These are phyloP conservation scores for Colletotrichum tofieldiae DNA, from an alignment of 2,329 filamentous ascomycete species.

Conservation along the genomic window DNA sequence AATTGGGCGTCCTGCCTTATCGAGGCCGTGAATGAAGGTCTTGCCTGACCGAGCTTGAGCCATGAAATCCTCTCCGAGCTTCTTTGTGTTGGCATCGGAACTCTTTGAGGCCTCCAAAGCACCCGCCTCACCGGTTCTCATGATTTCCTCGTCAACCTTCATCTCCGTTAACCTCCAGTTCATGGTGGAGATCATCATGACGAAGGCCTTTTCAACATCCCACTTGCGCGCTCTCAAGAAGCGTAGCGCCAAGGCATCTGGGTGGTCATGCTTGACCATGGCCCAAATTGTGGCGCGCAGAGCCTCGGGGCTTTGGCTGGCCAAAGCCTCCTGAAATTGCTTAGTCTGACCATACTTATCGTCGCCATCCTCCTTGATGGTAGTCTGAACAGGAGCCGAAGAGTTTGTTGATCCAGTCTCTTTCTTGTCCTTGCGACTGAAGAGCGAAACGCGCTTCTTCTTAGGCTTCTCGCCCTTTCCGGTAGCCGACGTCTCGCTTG, in stretches of 20 bases:
- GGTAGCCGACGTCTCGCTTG: conserved; percentile 49
- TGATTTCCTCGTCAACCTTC: conserved; percentile 91
- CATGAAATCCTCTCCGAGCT: conserved; percentile 82
- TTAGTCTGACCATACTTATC: conserved; percentile 96
- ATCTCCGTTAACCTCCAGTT: conserved; percentile 89
- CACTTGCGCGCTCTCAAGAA: conserved; percentile 94
- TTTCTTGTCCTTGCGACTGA: conserved; percentile 75
- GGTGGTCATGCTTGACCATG: conserved; percentile 96
- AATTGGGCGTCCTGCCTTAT: conserved; percentile 88
- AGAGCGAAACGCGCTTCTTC: conserved; percentile 81
- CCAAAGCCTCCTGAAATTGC: conserved; percentile 86
- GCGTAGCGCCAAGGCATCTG: conserved; percentile 85
- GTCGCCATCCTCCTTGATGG: conserved; percentile 70
- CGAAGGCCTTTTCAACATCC: conserved; percentile 92
- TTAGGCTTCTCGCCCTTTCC: conserved; percentile 72
- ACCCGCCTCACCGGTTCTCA: conserved; percentile 80
- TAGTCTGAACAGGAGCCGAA: conserved; percentile 53
- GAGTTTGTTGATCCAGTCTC: conserved; percentile 58
- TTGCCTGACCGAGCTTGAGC: conserved; percentile 90
- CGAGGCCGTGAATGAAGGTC: conserved; percentile 90
- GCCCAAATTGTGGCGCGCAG: conserved; percentile 88
- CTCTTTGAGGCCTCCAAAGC: conserved; percentile 73
- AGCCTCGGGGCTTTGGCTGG: conserved; percentile 82
- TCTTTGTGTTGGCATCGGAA: conserved; percentile 74
- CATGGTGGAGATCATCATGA: conserved; percentile 96